Evolutionary conservation across 495 filamentous ascomycete species (phyloP).

Genomic region (Xylaria acuta): DNA sequence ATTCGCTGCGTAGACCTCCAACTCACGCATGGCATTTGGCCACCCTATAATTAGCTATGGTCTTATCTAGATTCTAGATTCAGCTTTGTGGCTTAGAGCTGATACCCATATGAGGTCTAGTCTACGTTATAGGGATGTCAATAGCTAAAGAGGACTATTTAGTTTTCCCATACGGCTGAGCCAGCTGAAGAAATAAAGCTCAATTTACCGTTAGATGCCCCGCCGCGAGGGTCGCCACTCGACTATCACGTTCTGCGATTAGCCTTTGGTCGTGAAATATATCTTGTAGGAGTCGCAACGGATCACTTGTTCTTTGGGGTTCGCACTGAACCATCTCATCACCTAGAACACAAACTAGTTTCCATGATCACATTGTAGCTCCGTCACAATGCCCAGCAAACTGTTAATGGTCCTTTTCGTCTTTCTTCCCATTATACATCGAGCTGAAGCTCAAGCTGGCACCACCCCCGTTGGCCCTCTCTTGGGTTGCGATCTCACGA

Average conservation of each 20-base stretch:
- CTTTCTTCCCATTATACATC: not conserved
- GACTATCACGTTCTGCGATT: not conserved
- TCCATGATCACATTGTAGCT: not conserved
- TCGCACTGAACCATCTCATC: not conserved
- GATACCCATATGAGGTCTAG: not conserved
- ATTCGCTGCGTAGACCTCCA: not conserved
- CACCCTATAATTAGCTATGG: not conserved
- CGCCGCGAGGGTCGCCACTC: not conserved
- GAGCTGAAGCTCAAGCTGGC: not conserved
- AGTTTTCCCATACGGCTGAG: not conserved
- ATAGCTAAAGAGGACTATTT: not conserved
- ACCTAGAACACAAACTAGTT: not conserved
- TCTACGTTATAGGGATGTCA: not conserved
- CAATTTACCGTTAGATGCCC: not conserved
- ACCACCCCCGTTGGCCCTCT: conserved; percentile 11
- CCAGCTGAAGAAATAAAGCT: not conserved
- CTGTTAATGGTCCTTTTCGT: not conserved
- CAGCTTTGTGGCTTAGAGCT: not conserved
- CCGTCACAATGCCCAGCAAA: not conserved
- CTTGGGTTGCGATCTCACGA: not conserved
- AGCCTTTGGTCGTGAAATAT: not conserved
- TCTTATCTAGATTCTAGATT: not conserved
- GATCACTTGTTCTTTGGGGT: not conserved
- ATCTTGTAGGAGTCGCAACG: not conserved
- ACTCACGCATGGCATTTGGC: not conserved